These are phyloP conservation scores for Lasiodiplodia sp. DNA, from an alignment of 2,329 filamentous ascomycete genomes.

Conservation along the genomic window DNA sequence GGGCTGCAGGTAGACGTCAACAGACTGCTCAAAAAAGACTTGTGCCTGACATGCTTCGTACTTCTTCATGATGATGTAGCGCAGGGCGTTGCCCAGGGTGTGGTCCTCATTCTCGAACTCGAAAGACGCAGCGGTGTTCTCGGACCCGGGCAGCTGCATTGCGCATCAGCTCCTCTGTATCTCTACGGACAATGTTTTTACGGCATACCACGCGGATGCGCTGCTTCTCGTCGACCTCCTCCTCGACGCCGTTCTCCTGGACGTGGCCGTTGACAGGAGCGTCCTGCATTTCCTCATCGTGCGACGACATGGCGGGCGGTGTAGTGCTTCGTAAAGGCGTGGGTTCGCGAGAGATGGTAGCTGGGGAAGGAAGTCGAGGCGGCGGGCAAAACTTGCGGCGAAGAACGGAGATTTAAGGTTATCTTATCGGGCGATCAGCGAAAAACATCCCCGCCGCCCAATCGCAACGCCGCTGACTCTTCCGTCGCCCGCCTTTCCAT, in stretches of 20 bases:
- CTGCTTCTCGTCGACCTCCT: conserved; percentile 53
- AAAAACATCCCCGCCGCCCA: conserved; percentile 22
- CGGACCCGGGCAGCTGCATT: conserved; percentile 79
- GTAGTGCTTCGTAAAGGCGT: conserved; percentile 31
- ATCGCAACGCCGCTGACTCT: conserved; percentile 33
- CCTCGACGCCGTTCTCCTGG: conserved; percentile 57
- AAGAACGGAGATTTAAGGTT: conserved; percentile 34
- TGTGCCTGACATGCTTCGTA: conserved; percentile 55
- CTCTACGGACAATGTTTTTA: neutral
- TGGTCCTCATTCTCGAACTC: conserved; percentile 95
- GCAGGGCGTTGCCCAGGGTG: conserved; percentile 90
- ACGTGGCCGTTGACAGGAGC: conserved; percentile 43
- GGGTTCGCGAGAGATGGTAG: neutral
- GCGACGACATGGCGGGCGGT: conserved; percentile 27
- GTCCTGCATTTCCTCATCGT: conserved; percentile 48
- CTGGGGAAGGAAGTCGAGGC: conserved; percentile 34
- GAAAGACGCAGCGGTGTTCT: conserved; percentile 88
- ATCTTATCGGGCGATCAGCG: conserved; percentile 31
- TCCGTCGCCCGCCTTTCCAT: neutral
- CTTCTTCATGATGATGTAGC: conserved; percentile 99
- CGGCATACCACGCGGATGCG: conserved; percentile 52
- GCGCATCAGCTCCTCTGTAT: conserved; percentile 9
- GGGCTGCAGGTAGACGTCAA: conserved; percentile 64
- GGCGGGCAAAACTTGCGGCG: conserved; percentile 30
- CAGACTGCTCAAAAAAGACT: neutral